Conservation (phyloP, 2,329 filamentous ascomycete species). For the Fusarium agapanthi region DNA sequence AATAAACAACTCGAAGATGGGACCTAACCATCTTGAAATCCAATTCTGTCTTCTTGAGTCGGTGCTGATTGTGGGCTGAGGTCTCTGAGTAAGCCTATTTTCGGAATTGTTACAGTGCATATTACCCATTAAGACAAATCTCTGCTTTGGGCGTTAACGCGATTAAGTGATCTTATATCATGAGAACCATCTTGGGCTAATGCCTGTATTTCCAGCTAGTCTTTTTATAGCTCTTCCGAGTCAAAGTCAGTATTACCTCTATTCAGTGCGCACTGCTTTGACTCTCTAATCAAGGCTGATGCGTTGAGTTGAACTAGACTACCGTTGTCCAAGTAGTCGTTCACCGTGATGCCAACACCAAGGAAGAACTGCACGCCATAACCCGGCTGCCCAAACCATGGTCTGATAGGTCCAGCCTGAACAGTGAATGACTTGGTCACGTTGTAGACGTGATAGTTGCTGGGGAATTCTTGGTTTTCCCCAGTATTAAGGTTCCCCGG, state of each 20-base stretch:
- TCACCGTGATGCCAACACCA: not conserved
- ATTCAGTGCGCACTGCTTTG: not conserved
- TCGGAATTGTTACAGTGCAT: too few relatives aligned
- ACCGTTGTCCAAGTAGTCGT: slow-evolving; percentile 2
- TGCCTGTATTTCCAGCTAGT: not conserved
- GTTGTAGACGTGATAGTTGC: slow-evolving; percentile 23
- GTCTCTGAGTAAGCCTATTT: too few relatives aligned
- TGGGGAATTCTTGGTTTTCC: slow-evolving; percentile 6
- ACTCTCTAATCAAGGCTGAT: not conserved
- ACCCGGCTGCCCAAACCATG: slow-evolving; percentile 28
- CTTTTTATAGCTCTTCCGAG: not conserved
- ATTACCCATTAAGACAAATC: too few relatives aligned
- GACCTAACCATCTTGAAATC: accelerated
- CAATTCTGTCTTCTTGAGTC: too few relatives aligned
- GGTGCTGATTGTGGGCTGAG: too few relatives aligned
- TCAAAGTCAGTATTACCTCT: not conserved
- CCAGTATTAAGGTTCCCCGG: slow-evolving; percentile 14
- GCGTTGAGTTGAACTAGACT: not conserved
- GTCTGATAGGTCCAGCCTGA: slow-evolving; percentile 18
- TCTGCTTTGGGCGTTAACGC: too few relatives aligned
- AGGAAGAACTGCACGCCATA: slow-evolving; percentile 26
- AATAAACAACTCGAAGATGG: too few relatives aligned
- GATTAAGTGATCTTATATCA: too few relatives aligned
- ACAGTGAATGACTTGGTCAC: slow-evolving; percentile 16
- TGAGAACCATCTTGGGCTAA: too few relatives aligned